phyloP scores from a whole-genome alignment of 2,329 filamentous ascomycete species.

The Xenosphaeropsis pyriputrescens region DNA sequence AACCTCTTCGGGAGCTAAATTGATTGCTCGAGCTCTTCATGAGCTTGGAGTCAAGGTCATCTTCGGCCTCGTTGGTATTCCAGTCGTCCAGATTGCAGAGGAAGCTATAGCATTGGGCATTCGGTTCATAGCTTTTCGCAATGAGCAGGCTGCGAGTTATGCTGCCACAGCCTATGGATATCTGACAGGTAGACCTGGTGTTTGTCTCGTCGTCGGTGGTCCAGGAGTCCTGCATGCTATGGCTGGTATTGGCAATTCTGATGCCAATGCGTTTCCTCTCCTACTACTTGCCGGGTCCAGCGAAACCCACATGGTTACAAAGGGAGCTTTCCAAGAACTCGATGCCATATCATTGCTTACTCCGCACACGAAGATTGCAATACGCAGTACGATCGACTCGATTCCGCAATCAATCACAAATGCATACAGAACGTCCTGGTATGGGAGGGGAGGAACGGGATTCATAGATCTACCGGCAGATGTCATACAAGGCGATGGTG shows the following conservation, averaged over 20 bases:
- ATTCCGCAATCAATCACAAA: conserved; percentile 30
- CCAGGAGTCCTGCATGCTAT: conserved; percentile 42
- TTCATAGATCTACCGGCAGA: conserved; percentile 42
- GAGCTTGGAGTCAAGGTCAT: conserved; percentile 15
- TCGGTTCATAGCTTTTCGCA: conserved; percentile 40
- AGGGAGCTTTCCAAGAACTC: conserved; percentile 41
- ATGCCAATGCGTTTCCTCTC: conserved; percentile 37
- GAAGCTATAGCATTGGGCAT: conserved; percentile 40
- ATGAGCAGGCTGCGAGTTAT: conserved; percentile 43
- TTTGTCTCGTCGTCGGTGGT: conserved; percentile 42
- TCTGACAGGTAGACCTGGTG: conserved; percentile 36
- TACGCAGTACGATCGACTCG: conserved; percentile 27
- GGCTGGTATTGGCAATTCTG: conserved; percentile 36
- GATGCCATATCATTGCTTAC: conserved; percentile 35
- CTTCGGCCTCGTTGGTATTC: conserved; percentile 18
- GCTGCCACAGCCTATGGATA: conserved; percentile 43
- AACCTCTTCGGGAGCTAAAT: conserved; percentile 8
- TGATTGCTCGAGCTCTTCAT: conserved; percentile 13
- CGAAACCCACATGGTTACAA: conserved; percentile 33
- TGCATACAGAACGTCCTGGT: conserved; percentile 36
- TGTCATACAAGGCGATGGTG: conserved; percentile 29
- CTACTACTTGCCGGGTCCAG: conserved; percentile 37
- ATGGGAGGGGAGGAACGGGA: conserved; percentile 33
- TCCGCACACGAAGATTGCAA: conserved; percentile 34
- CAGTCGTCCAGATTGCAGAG: conserved; percentile 40